A percentile compares a stretch with the other conserved stretches of the same genome.
These are phyloP conservation scores for Pseudogymnoascus sp. DNA, from an alignment of 2,329 filamentous ascomycete species.

Conservation along the genomic window DNA sequence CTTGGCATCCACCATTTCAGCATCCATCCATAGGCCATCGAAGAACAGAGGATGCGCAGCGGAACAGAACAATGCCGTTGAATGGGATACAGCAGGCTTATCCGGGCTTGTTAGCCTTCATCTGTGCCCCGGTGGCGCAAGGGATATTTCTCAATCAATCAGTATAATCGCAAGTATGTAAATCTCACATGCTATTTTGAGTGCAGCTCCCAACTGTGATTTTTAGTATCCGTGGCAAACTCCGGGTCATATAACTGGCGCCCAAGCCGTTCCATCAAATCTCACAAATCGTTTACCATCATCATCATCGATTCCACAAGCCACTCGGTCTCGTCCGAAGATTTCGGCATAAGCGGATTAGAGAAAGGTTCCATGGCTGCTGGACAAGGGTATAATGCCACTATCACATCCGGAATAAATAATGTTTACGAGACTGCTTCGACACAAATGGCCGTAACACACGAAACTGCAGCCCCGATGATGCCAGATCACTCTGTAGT, in stretches of 20 bases:
- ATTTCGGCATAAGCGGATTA: not conserved
- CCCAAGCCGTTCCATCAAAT: slow-evolving; percentile 1
- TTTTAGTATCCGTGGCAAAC: not conserved
- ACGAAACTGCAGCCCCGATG: not conserved
- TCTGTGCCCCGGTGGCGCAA: not conserved
- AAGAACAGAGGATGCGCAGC: not conserved
- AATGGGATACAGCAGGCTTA: not conserved
- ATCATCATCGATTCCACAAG: slow-evolving; percentile 1
- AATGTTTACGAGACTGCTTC: not conserved
- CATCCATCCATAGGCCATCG: not conserved
- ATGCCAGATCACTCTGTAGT: not conserved
- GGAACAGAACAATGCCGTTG: not conserved
- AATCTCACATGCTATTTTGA: not conserved
- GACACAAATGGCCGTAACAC: not conserved
- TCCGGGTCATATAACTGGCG: not conserved
- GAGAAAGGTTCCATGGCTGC: not conserved
- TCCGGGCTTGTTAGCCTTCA: not conserved
- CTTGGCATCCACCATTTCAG: not conserved
- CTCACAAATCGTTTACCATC: not conserved
- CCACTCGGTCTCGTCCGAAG: not conserved
- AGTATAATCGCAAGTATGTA: not conserved
- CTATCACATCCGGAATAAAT: not conserved
- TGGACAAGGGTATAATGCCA: not conserved
- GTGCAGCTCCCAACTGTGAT: not conserved
- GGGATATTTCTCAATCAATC: not conserved